phyloP scores from a whole-genome alignment of 2,329 filamentous ascomycete genomes.

The Fusarium hostae region DNA sequence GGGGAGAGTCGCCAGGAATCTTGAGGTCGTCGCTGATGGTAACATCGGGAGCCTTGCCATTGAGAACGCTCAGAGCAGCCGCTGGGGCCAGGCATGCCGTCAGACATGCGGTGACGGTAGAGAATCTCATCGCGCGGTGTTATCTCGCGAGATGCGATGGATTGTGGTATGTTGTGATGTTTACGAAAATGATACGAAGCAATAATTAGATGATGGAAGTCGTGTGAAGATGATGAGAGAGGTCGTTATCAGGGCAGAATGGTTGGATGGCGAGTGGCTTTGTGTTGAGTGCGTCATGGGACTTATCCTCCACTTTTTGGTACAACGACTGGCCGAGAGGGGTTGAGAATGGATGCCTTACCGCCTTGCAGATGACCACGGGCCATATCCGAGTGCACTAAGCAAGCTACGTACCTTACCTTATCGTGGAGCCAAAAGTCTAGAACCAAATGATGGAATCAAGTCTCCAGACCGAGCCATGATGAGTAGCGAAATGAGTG shows the following conservation, averaged over 20 bases:
- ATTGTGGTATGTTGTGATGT: not conserved
- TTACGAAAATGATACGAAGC: not conserved
- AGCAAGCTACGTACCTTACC: conserved; percentile 18
- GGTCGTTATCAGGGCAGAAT: conserved; percentile 42
- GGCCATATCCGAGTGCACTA: conserved; percentile 30
- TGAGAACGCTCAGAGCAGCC: conserved; percentile 56
- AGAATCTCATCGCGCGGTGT: conserved; percentile 49
- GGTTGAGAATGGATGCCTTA: conserved; percentile 42
- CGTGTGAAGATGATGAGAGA: conserved; percentile 31
- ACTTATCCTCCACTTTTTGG: conserved; percentile 44
- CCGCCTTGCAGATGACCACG: conserved; percentile 33
- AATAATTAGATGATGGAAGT: conserved; percentile 19
- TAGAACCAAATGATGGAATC: conserved; percentile 4
- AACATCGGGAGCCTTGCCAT: conserved; percentile 48
- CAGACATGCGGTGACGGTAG: conserved; percentile 58
- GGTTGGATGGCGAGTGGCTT: conserved; percentile 43
- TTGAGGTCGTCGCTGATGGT: conserved; percentile 65
- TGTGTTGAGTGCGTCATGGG: conserved; percentile 53
- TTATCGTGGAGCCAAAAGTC: conserved; percentile 21
- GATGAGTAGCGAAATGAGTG: not conserved
- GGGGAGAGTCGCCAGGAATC: conserved; percentile 86
- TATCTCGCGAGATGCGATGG: not conserved
- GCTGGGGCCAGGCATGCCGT: conserved; percentile 59
- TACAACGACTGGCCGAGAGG: conserved; percentile 25
- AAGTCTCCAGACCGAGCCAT: conserved; percentile 4